A percentile compares a stretch with the other conserved stretches of the same genome.
Evolutionary conservation across 2,329 filamentous ascomycete species (phyloP).

Genomic region (Blastomyces emzantsi): DNA sequence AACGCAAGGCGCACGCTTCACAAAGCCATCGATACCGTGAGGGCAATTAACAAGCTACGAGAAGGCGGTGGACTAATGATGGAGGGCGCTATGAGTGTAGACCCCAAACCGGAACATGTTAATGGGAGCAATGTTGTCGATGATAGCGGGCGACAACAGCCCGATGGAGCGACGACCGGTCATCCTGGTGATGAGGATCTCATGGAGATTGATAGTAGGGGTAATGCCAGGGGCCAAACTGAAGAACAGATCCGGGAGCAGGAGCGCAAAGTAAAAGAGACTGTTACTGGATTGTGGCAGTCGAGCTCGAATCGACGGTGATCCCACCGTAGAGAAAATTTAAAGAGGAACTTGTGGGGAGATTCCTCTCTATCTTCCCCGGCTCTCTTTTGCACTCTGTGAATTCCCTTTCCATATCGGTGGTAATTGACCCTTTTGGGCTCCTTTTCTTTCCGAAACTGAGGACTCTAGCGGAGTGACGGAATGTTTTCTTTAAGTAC

Average conservation of each 20-base stretch:
- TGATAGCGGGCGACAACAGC: conserved; percentile 23
- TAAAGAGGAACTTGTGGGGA: neutral
- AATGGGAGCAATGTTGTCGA: conserved; percentile 37
- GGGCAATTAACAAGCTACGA: conserved; percentile 58
- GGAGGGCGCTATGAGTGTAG: conserved; percentile 50
- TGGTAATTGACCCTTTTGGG: neutral
- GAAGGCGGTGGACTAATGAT: conserved; percentile 55
- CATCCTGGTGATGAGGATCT: conserved; percentile 36
- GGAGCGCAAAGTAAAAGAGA: conserved; percentile 51
- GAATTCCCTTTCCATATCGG: neutral
- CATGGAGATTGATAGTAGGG: conserved; percentile 51
- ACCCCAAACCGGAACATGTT: conserved; percentile 44
- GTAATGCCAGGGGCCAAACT: conserved; percentile 53
- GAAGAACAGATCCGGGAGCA: conserved; percentile 54
- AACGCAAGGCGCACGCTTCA: conserved; percentile 57
- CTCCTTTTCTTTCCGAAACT: neutral
- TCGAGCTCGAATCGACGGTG: conserved; percentile 20
- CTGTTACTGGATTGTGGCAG: conserved; percentile 49
- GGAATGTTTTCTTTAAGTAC: neutral
- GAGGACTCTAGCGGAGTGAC: neutral
- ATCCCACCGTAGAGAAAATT: neutral
- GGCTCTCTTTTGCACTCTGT: neutral
- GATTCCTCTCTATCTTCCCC: neutral
- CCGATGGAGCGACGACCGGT: conserved; percentile 14
- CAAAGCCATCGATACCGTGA: conserved; percentile 59